Percentiles rank a stretch among this genome's conserved stretches.
These are phyloP conservation scores for Ogataea sp. DNA, from an alignment of 805 yeast genomes.

Conservation along the genomic window DNA sequence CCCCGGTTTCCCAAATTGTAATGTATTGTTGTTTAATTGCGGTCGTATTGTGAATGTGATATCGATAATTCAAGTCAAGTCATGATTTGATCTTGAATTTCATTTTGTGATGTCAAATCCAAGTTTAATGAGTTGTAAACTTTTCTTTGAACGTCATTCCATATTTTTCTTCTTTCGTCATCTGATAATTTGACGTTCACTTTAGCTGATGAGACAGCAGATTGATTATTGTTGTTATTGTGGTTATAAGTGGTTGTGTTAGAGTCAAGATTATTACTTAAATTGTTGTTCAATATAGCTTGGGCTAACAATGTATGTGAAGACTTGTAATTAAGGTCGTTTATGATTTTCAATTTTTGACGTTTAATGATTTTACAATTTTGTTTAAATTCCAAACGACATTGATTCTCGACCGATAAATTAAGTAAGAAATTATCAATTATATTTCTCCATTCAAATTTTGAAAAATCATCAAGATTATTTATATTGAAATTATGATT, in stretches of 20 bases:
- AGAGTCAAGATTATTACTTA: no score
- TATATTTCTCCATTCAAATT: conserved; percentile 60
- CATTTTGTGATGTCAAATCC: conserved; percentile 40
- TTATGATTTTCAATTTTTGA: conserved; percentile 24
- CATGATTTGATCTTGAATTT: not conserved
- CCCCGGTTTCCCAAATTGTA: no score
- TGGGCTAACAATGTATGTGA: conserved; percentile 17
- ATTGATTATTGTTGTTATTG: not conserved
- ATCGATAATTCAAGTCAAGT: no score
- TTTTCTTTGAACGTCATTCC: conserved; percentile 56
- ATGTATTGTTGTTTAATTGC: no score
- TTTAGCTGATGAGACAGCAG: conserved; percentile 8
- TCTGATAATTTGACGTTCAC: conserved; percentile 29
- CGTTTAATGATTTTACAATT: conserved; percentile 39
- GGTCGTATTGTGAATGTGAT: no score
- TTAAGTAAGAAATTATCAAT: conserved; percentile 62
- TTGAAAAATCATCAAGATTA: conserved; percentile 12
- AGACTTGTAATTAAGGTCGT: conserved; percentile 2
- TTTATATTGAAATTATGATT: conserved; percentile 2
- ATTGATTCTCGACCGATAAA: conserved; percentile 63
- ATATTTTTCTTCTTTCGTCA: conserved; percentile 49
- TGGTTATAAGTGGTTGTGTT: conserved; percentile 9
- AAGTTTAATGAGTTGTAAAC: conserved; percentile 53
- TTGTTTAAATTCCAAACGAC: conserved; percentile 54
- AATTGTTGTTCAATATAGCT: conserved; percentile 24